Evolutionary conservation across 2,329 filamentous ascomycete genomes (phyloP), one percentile per base, ranked within the genome.

Genomic region (Penicillium psychrosexuale): DNA sequence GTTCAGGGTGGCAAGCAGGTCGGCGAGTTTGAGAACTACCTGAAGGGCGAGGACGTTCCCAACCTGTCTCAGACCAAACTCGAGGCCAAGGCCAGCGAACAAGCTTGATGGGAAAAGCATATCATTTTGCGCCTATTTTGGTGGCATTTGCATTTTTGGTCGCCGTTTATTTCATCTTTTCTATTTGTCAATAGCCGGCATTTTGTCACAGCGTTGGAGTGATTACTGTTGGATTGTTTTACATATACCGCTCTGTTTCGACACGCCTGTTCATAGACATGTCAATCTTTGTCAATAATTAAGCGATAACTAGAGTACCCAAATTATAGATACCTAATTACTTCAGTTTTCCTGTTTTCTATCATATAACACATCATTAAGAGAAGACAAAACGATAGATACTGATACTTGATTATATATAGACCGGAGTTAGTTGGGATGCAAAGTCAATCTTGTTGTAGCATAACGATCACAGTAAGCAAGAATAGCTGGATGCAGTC

Each of bases 1-100:
- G 80, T 86, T 60, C 83, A 84, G 13, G 90, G 84, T 24, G 94
- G 94, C 19, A 89, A 89, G 76, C 78, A 84, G 58, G 82, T 97
- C 61, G 94, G 94, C 28, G 92, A 97, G 77, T 87, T 84, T 49
- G 94, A 99, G 77, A 83, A 86, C 56, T 96, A 93, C 67, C 80
- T 99, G n/a, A 84, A 85, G 60, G 93, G 93, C n/a, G 85, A 82
- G 11, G 65, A 73, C 22, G 68, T 71, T 19, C 72, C 72, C 44
- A 72, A 73, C 49, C 53, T 75, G 43, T 67, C 70, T 8, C 72
- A 75, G 52, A 63, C 56, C 12, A 63, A 69, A 38, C 56, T 40
- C 11, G 33, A 53, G 24, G 37, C 51, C 5, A 60, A 53, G 22
- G 60, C 50, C 6, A 57, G 47, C n/a, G 60, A 45, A 31, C 44